Evolutionary conservation across 2,329 filamentous ascomycete species (phyloP), one percentile per base, ranked within the genome.

Genomic region (Tolypocladium album): DNA sequence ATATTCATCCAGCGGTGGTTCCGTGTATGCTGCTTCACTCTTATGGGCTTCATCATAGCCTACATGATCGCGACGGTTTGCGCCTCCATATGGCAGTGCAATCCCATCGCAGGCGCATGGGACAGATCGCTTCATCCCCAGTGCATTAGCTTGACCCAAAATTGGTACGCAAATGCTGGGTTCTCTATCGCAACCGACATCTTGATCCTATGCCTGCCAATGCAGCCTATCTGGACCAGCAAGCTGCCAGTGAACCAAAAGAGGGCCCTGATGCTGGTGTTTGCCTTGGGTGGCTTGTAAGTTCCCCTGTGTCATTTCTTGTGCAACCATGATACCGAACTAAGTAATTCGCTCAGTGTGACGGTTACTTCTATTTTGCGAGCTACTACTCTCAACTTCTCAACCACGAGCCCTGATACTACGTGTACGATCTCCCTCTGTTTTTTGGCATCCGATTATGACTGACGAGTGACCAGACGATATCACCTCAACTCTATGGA

Each of bases 1-100:
- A 80, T 83, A 55, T 84, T 83, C 61, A 70, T 78, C 27, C 72
- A 78, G 55, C 70, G 62, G 55, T 76, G 72, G 68, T 82, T 83
- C 64, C 73, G 75, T 11, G 70, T 73, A 3, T 68, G 74, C 42
- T 80, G 76, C 61, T 74, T 74, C 60, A 60, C 70, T 20, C 67
- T 81, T 43, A 67, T 80, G 27, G 65, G 64, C 55, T 67, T 81
- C 58, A 73, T 83, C 20, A 24, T 75, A 13, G 67, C 71, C n/a
- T 83, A 78, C 67, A 78, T 75, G 64, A 61, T 79, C 7, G 75
- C 73, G n/a, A 76, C 78, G 4, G 73, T 75, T 1, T 65, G 72
- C 2, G 74, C 75, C 3, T 79, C 79, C 7, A 74, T 82, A 56
- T 77, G 76, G 65, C 78, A 83, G 63, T 83, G 82, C 66, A 72